phyloP scores from a whole-genome alignment of 495 filamentous ascomycete genomes.

The Chaetomium cochliodes region DNA sequence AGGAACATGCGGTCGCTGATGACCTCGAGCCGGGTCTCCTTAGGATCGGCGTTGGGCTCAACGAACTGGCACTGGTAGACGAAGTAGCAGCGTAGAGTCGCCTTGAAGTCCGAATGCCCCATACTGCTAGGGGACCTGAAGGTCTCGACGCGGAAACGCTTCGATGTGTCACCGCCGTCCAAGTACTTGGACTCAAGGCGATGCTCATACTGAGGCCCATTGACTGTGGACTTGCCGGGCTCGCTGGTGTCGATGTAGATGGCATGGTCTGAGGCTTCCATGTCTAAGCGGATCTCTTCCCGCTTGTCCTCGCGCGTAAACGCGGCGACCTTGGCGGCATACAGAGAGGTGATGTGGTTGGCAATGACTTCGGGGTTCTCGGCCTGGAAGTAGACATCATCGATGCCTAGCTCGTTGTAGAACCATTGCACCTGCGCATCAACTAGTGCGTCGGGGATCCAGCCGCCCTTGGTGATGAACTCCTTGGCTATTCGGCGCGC shows the following conservation, averaged over 20 bases:
- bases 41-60: conserved; percentile 63
- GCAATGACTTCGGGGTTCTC: conserved; percentile 84
- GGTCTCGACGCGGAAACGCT: conserved; percentile 85
- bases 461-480: conserved; percentile 53
- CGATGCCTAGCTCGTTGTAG: conserved; percentile 94
- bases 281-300: conserved; percentile 90
- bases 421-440: conserved; percentile 90
- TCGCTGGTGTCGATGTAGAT: conserved; percentile 98
- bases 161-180: conserved; percentile 63
- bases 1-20: conserved; percentile 93
- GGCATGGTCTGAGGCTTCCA: conserved; percentile 91
- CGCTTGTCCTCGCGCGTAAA: conserved; percentile 91
- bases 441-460: conserved; percentile 82
- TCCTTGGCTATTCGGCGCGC: conserved; percentile 39
- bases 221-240: conserved; percentile 71
- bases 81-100: conserved; percentile 94
- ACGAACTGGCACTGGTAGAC: conserved; percentile 94
- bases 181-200: conserved; percentile 94
- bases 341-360: conserved; percentile 91
- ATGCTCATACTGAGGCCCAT: conserved; percentile 87
- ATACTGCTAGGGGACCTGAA: conserved; percentile 85
- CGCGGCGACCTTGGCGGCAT: conserved; percentile 95
- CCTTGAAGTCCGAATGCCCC: conserved; percentile 55
- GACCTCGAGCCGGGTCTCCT: conserved; percentile 85
- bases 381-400: conserved; percentile 98